Base-by-base conservation (phyloP, 805 yeast species). In the Pichia ethanolica region DNA sequence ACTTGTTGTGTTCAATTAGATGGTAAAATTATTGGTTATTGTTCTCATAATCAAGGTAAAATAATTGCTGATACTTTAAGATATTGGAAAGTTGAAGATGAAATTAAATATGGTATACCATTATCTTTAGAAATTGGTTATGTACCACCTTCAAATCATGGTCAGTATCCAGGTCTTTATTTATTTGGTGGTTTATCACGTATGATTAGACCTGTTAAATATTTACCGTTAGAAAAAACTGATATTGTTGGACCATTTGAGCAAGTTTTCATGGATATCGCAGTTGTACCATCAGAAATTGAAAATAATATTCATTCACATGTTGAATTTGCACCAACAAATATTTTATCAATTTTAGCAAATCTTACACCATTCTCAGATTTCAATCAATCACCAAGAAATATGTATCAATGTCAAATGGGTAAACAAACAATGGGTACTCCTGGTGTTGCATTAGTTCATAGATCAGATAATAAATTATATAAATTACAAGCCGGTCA, bases 341-440 rank as follows among this genome's bases (percentile, higher is more conserved):
- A 93, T 68, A 89, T 93, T 45, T 73, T 93, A 59, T 89, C 97
- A 26, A 91, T 93, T 57, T 75, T 93, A 67, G 99, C 98, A 56
- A 93, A 93, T 70, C 77, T 93, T 74, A 93, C 99, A 1, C 99
- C 99, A 57, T 93, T 89, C 67, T 90, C 98, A 1, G 99, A 93
- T 69, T 93, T 93, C 74, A 93, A 93, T 70, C 99, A 93, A 74
- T 90, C 97, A 30, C 99, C 99, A 63, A 86, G 99, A 81, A 93
- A 93, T 68, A 93, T 93, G 98, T 93, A 93, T 69, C 99, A 93
- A 74, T 93, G 99, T 72, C 99, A 93, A 77, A 93, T 93, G 99
- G 98, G 97, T 81, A 93, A 93, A 73, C 99, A 93, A 74, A 91
- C 99, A 25, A 93, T 93, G 99, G 99, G 99, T 70, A 93, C 99